Evolutionary conservation across 768 basidiomycete genomes (phyloP), one percentile per base, ranked within the genome.

Genomic region (Gloeopeniophorella convolvens): DNA sequence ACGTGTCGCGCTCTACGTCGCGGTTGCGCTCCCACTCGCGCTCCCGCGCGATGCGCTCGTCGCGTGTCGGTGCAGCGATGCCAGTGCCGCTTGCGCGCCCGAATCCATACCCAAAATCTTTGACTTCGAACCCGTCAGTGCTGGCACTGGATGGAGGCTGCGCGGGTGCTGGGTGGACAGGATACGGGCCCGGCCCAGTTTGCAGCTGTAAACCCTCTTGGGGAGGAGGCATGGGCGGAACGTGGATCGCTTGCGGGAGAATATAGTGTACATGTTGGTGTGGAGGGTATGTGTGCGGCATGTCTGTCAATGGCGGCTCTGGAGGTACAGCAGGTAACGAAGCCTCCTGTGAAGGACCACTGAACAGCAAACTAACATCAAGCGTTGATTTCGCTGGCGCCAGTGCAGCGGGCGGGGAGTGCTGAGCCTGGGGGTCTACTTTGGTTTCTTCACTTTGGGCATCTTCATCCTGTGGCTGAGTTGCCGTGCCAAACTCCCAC

Each of bases 81-180:
- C 69, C 70, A 3, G 55, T 56, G 4, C 69, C 71, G 52, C 70
- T 68, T 9, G 64, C 63, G 11, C 68, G 64, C 1, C 83, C 83
- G 54, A 84, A 84, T 4, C 82, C 82, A 59, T 68, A 84, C 8
- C 83, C 83, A 48, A 72, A 83, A 58, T 85, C 73, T 53, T 71
- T 75, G 36, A 84, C 82, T 48, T 73, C 72, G 63, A 75, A 77
- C 10, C 74, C 69, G 40, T 72, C 72, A 28, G 66, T 66, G 8
- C 54, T 35, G 16, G 57, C 40, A 21, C 45, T 20, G 28, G 53
- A 31, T 11, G 45, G 56, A 1, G 57, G 40, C 18, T 55, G 44
- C 13, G 49, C 31, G 18, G 26, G 51, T 4, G 48, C 48, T 34
- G 39, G 58, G 11, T 41, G 56, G 18, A 56, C 35, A 9, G 44